Percentiles rank a stretch among this genome's conserved stretches.
Conservation (phyloP, 2,329 filamentous ascomycete genomes). For the Teratosphaeria destructans region DNA sequence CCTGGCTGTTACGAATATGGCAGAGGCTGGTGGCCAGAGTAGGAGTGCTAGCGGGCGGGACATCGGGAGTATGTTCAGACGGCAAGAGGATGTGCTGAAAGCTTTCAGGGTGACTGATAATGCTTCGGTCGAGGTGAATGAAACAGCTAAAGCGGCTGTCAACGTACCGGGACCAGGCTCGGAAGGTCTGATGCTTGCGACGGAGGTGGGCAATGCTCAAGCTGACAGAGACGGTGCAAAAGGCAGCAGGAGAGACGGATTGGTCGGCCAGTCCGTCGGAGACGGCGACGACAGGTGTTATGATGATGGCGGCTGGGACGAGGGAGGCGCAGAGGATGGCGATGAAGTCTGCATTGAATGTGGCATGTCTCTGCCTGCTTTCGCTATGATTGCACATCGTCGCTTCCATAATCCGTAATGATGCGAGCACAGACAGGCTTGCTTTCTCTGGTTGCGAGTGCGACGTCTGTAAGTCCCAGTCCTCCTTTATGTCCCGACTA, state of each 20-base stretch:
- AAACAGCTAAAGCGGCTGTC: neutral
- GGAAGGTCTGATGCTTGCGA: neutral
- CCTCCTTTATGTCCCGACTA: neutral
- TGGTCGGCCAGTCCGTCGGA: conserved; percentile 3
- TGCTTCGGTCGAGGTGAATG: neutral
- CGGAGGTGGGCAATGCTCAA: neutral
- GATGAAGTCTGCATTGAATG: conserved; percentile 38
- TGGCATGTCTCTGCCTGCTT: conserved; percentile 44
- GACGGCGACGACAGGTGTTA: neutral
- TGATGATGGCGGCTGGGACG: conserved; percentile 1
- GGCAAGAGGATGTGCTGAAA: conserved; percentile 58
- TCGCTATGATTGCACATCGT: conserved; percentile 49
- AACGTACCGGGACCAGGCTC: neutral
- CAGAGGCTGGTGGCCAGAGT: conserved; percentile 33
- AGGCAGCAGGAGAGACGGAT: conserved; percentile 1
- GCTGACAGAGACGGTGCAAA: neutral
- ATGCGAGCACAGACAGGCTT: neutral
- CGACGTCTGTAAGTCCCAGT: neutral
- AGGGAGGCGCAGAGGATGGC: conserved; percentile 1
- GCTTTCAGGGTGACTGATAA: conserved; percentile 52
- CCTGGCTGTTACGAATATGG: conserved; percentile 79
- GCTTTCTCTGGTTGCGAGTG: neutral
- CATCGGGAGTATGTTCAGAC: conserved; percentile 72
- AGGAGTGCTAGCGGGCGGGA: conserved; percentile 51
- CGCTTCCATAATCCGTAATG: conserved; percentile 35